Conservation (phyloP, 179 eudicot genomes). For the Carnegiea gigantea region DNA sequence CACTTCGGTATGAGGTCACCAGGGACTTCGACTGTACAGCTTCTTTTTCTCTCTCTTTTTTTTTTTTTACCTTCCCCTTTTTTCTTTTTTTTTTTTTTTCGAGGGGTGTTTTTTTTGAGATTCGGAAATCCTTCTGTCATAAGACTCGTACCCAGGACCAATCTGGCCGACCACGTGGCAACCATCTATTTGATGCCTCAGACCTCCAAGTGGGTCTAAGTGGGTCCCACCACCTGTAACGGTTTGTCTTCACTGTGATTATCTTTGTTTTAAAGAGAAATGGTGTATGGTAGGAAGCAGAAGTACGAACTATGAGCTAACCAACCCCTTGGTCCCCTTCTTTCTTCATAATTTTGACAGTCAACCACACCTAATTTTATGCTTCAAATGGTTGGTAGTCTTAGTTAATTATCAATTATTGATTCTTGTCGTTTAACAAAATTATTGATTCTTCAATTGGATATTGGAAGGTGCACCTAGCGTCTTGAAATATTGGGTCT, state of each 20-base stretch:
- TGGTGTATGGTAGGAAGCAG: not conserved
- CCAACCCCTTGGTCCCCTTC: not conserved
- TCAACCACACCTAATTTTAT: too few relatives aligned
- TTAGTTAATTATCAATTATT: too few relatives aligned
- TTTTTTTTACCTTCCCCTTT: not conserved
- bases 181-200: not conserved
- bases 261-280: not conserved
- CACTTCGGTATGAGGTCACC: slow-evolving; percentile 22
- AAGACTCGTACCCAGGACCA: slow-evolving; percentile 12
- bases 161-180: slow-evolving; percentile 36
- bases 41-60: not conserved
- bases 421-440: too few relatives aligned
- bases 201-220: slow-evolving; percentile 11
- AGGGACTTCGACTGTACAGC: not conserved
- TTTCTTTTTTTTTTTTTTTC: not conserved
- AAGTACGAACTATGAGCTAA: not conserved
- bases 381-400: too few relatives aligned
- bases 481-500: too few relatives aligned
- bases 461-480: too few relatives aligned
- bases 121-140: slow-evolving; percentile 15
- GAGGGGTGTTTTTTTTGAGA: not conserved
- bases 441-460: too few relatives aligned
- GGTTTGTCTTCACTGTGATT: slow-evolving; percentile 13
- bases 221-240: slow-evolving; percentile 8
- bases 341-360: too few relatives aligned